Evolutionary conservation across 345 rosid genomes (phyloP).

Genomic region (Arabis hirsuta): DNA sequence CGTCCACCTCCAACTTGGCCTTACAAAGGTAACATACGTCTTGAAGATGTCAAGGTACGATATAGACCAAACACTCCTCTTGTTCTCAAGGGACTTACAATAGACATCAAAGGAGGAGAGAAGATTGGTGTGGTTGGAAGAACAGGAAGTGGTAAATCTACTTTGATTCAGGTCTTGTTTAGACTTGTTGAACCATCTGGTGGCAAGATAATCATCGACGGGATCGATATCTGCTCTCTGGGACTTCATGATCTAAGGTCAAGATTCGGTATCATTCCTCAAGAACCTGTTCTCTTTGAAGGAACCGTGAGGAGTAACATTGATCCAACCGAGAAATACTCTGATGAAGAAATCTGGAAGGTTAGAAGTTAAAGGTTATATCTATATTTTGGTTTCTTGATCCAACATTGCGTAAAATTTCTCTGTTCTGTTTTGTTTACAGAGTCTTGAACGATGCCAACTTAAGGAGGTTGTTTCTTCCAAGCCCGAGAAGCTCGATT

Average conservation of each 20-base stretch:
- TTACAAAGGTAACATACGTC: slow-evolving; percentile 66
- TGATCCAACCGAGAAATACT: slow-evolving; percentile 77
- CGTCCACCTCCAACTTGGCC: slow-evolving; percentile 88
- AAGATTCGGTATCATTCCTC: slow-evolving; percentile 94
- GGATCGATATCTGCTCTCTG: slow-evolving; percentile 67
- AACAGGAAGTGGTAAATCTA: slow-evolving; percentile 97
- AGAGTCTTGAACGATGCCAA: slow-evolving; percentile 94
- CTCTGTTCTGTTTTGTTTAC: slow-evolving; percentile 3
- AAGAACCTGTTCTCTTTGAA: slow-evolving; percentile 97
- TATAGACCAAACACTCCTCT: slow-evolving; percentile 90
- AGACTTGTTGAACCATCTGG: slow-evolving; percentile 89
- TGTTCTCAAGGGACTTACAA: slow-evolving; percentile 81
- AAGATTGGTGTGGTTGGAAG: slow-evolving; percentile 94
- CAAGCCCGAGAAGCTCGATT: slow-evolving; percentile 82
- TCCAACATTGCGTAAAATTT: background rate
- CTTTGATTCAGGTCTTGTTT: slow-evolving; percentile 86
- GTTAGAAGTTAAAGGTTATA: slow-evolving; percentile 40
- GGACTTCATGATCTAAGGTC: slow-evolving; percentile 96
- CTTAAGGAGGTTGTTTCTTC: slow-evolving; percentile 73
- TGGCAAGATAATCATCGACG: slow-evolving; percentile 82
- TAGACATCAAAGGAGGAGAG: slow-evolving; percentile 85
- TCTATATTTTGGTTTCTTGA: background rate
- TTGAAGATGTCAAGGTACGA: slow-evolving; percentile 81
- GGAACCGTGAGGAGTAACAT: slow-evolving; percentile 95
- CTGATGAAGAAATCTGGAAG: slow-evolving; percentile 96